Percentiles rank a stretch among this genome's conserved stretches.
Conservation (phyloP, 2,329 filamentous ascomycete species). For the Pleomassaria siparia region DNA sequence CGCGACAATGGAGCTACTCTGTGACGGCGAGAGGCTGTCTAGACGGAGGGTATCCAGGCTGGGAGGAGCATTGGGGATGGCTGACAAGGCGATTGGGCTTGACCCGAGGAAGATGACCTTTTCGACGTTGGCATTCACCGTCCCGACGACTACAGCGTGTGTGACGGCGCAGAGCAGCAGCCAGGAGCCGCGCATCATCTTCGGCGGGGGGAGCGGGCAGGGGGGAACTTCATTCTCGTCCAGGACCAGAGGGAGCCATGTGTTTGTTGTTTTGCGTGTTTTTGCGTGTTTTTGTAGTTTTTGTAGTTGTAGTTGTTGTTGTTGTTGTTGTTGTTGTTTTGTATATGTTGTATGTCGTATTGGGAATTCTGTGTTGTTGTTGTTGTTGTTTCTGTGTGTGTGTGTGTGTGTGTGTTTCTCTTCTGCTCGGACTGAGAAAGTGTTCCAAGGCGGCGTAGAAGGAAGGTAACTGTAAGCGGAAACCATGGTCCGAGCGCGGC, state of each 20-base stretch:
- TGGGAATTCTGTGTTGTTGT: neutral
- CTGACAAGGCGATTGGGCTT: conserved; percentile 56
- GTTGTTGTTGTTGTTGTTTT: neutral
- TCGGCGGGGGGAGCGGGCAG: conserved; percentile 19
- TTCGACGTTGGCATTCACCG: conserved; percentile 72
- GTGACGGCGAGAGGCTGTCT: conserved; percentile 61
- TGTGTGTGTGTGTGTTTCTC: neutral
- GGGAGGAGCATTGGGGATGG: conserved; percentile 58
- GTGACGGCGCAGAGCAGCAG: conserved; percentile 35
- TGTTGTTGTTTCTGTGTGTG: neutral
- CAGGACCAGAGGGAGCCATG: neutral
- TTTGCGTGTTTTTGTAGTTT: too few species aligned
- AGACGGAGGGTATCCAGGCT: conserved; percentile 64
- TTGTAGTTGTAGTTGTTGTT: neutral
- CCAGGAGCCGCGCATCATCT: conserved; percentile 38
- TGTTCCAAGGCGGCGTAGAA: conserved; percentile 10
- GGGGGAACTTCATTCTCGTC: conserved; percentile 10
- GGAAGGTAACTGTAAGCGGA: neutral
- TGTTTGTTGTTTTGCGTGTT: neutral
- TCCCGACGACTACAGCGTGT: conserved; percentile 30
- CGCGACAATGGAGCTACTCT: conserved; percentile 53
- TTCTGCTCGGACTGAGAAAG: neutral
- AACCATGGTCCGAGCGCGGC: neutral
- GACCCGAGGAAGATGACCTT: conserved; percentile 88
- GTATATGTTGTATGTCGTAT: neutral